Evolutionary conservation across 164 flowering plant species (phyloP).

Genomic region (Cinnamomum micranthum): DNA sequence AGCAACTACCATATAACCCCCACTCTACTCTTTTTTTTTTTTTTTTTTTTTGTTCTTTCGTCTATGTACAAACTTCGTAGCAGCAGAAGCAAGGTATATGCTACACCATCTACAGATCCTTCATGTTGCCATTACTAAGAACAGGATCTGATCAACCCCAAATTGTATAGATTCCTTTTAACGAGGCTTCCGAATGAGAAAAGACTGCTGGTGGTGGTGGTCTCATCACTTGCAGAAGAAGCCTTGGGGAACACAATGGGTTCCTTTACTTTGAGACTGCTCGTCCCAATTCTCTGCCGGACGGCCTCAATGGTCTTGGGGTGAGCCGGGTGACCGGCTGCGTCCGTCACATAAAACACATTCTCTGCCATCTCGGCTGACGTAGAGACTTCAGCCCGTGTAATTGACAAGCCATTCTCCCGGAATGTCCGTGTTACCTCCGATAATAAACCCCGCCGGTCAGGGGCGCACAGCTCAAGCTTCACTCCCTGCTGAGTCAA

Average conservation of each 20-base stretch:
- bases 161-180: conserved; percentile 72
- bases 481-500: conserved; percentile 23
- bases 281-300: conserved; percentile 52
- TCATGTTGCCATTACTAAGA: conserved; percentile 29
- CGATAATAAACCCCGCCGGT: conserved; percentile 66
- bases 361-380: conserved; percentile 44
- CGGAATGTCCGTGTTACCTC: conserved; percentile 86
- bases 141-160: conserved; percentile 82
- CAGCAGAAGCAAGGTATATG: conserved; percentile 21
- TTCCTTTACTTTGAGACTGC: conserved; percentile 70
- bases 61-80: conserved; percentile 19
- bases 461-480: conserved; percentile 29
- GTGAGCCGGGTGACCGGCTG: conserved; percentile 52
- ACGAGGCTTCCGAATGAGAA: conserved; percentile 81
- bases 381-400: conserved; percentile 88
- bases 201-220: conserved; percentile 57
- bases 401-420: conserved; percentile 85
- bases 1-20: conserved; percentile 14
- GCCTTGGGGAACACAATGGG: conserved; percentile 26
- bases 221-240: conserved; percentile 25
- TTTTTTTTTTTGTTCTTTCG: neutral
- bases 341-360: conserved; percentile 74
- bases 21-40: neutral
- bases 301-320: conserved; percentile 58
- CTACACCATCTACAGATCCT: conserved; percentile 6